Percentiles rank a stretch among this genome's conserved stretches.
These are phyloP conservation scores for Eucalyptus sp. DNA, from an alignment of 345 rosid genomes.

Conservation along the genomic window DNA sequence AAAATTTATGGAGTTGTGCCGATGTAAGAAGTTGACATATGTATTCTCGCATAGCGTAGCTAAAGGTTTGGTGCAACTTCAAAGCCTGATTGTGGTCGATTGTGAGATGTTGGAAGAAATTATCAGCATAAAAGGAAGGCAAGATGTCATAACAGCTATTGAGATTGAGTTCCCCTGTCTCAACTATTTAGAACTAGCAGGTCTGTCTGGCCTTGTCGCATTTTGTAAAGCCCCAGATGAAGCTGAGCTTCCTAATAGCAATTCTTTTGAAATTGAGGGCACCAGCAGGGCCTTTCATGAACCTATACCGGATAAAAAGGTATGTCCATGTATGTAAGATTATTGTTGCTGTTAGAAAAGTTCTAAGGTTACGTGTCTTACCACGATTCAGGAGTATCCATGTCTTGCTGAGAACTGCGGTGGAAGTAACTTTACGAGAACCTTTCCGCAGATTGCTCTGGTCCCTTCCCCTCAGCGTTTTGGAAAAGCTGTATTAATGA, in stretches of 20 bases:
- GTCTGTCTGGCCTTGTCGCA: neutral
- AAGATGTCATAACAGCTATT: too few species aligned
- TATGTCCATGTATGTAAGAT: accelerated
- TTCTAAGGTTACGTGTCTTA: too few species aligned
- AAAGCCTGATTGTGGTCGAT: accelerated
- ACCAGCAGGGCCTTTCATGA: neutral
- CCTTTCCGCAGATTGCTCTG: neutral
- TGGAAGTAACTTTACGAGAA: neutral
- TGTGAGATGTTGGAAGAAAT: neutral
- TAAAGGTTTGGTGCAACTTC: neutral
- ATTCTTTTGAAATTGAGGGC: neutral
- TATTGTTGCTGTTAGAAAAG: neutral
- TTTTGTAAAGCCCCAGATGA: neutral
- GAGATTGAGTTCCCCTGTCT: neutral
- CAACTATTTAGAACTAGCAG: accelerated
- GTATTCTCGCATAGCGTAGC: accelerated
- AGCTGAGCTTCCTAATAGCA: neutral
- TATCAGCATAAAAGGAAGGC: neutral
- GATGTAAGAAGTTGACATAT: neutral
- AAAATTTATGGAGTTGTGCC: accelerated
- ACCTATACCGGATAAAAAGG: neutral
- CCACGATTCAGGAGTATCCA: accelerated
- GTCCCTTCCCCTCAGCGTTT: neutral
- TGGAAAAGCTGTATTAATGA: neutral
- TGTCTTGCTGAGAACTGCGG: neutral